phyloP scores from a whole-genome alignment of 129 eudicot species.

The Centrapalus pauciflorus region DNA sequence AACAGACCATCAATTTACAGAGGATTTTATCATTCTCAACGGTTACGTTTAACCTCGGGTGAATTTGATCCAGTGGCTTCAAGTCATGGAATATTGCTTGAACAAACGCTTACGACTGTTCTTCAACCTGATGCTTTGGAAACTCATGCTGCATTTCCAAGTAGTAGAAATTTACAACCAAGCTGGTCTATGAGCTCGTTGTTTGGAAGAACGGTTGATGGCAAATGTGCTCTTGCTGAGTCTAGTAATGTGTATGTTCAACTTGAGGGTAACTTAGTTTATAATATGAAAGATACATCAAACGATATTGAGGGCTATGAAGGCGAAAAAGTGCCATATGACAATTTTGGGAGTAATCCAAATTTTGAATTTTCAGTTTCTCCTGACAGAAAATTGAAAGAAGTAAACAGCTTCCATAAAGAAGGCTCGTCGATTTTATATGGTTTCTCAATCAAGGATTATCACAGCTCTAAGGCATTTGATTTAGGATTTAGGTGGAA shows the following conservation, averaged over 20 bases:
- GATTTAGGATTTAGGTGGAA: constrained; percentile 80
- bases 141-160: constrained; percentile 22
- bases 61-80: constrained; percentile 38
- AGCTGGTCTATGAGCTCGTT: constrained; percentile 89
- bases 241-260: constrained; percentile 78
- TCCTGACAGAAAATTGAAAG: constrained; percentile 64
- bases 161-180: constrained; percentile 53
- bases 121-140: constrained; percentile 62
- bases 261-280: constrained; percentile 57
- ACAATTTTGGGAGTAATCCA: constrained; percentile 32
- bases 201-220: constrained; percentile 67
- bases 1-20: constrained; percentile 88
- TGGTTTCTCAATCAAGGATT: constrained; percentile 45
- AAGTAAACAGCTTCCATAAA: constrained; percentile 34
- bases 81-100: constrained; percentile 59
- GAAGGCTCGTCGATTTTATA: constrained; percentile 48
- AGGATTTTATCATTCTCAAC: constrained; percentile 93
- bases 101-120: constrained; percentile 86
- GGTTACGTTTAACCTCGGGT: constrained; percentile 68
- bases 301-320: constrained; percentile 19
- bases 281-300: constrained; percentile 37
- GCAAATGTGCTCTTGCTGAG: constrained; percentile 72
- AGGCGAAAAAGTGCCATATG: constrained; percentile 14
- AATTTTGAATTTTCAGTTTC: constrained; percentile 50
- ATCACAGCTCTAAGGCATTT: constrained; percentile 46